Conservation (phyloP, 129 eudicot genomes). For the sunflower (Helianthus annuus) region HanXRQr2.0-SUNRISE NC_035434.2:147601157-147601656, state of each 20-base stretch:
- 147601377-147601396: constrained; percentile 66
- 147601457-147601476: constrained; percentile 68
- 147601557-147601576: constrained; percentile 69
- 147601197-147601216: constrained; percentile 73
- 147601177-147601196: constrained; percentile 59
- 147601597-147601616: constrained; percentile 61
- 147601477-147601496: constrained; percentile 72
- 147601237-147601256: constrained; percentile 64
- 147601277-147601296: constrained; percentile 70
- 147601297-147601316: constrained; percentile 48
- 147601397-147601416: constrained; percentile 61
- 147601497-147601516: constrained; percentile 71
- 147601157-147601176: constrained; percentile 60
- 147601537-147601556: constrained; percentile 62
- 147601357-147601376: constrained; percentile 47
- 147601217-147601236: constrained; percentile 72
- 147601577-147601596: constrained; percentile 71
- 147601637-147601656: constrained; percentile 50
- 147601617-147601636: constrained; percentile 72
- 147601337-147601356: constrained; percentile 48
- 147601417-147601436: constrained; percentile 61
- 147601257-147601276: constrained; percentile 73
- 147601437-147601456: constrained; percentile 57
- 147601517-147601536: constrained; percentile 61
- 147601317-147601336: constrained; percentile 51